A percentile compares a stretch with the other conserved stretches of the same genome.
Conservation (phyloP, 768 basidiomycete species). For the Pleurotus eryngii region DNA sequence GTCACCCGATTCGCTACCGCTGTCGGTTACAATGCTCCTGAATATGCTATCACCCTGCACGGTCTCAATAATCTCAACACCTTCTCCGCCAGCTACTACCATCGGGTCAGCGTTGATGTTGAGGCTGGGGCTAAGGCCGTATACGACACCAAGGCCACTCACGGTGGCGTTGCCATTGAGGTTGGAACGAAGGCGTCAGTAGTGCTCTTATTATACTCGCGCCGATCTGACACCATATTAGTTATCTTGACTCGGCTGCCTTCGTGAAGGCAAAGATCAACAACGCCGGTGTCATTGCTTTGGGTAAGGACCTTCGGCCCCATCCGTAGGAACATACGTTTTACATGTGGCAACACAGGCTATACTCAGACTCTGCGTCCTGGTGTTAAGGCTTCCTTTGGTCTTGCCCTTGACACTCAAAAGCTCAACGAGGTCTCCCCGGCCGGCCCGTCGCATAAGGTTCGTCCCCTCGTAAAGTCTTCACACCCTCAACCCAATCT, state of each 20-base stretch:
- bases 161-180: constrained; percentile 84
- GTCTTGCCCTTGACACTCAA: constrained; percentile 93
- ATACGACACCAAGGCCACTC: constrained; percentile 91
- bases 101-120: constrained; percentile 87
- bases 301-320: constrained; percentile 45
- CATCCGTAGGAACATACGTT: neutral
- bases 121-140: constrained; percentile 96
- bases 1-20: constrained; percentile 91
- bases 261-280: constrained; percentile 99
- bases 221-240: constrained; percentile 20
- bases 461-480: constrained; percentile 18
- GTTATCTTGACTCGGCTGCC: constrained; percentile 82
- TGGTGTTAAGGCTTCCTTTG: constrained; percentile 90
- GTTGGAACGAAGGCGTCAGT: constrained; percentile 94
- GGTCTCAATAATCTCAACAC: constrained; percentile 92
- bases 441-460: constrained; percentile 75
- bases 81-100: constrained; percentile 97
- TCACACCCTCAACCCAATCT: neutral
- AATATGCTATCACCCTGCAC: constrained; percentile 93
- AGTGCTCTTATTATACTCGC: neutral
- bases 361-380: constrained; percentile 94
- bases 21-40: constrained; percentile 92
- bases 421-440: constrained; percentile 74
- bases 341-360: constrained; percentile 37
- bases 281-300: constrained; percentile 87